Base-by-base conservation (phyloP, 2,329 filamentous ascomycete genomes). In the Seiridium unicorne region DNA sequence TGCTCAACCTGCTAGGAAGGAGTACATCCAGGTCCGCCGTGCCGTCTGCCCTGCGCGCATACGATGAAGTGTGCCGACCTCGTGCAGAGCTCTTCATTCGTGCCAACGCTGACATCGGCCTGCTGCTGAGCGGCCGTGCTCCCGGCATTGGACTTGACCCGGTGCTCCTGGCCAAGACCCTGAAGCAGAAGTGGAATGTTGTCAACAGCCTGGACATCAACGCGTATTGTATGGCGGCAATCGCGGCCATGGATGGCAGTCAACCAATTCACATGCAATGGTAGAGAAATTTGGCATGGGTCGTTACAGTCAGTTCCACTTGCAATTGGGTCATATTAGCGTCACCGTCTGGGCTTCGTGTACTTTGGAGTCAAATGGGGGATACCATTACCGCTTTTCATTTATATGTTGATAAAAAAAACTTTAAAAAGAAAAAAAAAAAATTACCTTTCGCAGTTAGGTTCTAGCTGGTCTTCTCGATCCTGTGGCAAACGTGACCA, bases 1-100 rank as follows among this genome's bases (percentile, higher is more conserved):
- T 72, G 1, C 63, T 61, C 10, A 66, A 65, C 6, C 63, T 73
- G 3, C 62, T 73, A 18, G 64, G 67, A 1, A 65, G 68, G 4
- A 47, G 63, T 7, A 36, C 67, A 2, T 68, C 69, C 1, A 62
- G 49, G 31, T 58, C 60, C 1, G 64, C 62, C 1, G 63, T 70
- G 9, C 63, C 66, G 1, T 64, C 66, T 8, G 70, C 70, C 4
- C 60, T 72, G 4, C 64, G 64, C n/a, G 68, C 69, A 3, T 72
- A 65, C 51, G 70, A 72, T 40, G 62, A 62, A 5, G 63, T 68
- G 1, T 72, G 68, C 46, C 63, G 70, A 10, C 68, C 69, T 0
- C 66, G 69, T 5, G 69, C 70, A 4, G 69, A 71, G 51, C 61
- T 59, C 8, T 66, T 66, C 2, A 59, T 61, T 5, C 55, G 34